Percentiles rank a stretch among this genome's conserved stretches.
Evolutionary conservation across 192 early-diverging fungal species (phyloP).

Genomic region (Coemansia sp.): DNA sequence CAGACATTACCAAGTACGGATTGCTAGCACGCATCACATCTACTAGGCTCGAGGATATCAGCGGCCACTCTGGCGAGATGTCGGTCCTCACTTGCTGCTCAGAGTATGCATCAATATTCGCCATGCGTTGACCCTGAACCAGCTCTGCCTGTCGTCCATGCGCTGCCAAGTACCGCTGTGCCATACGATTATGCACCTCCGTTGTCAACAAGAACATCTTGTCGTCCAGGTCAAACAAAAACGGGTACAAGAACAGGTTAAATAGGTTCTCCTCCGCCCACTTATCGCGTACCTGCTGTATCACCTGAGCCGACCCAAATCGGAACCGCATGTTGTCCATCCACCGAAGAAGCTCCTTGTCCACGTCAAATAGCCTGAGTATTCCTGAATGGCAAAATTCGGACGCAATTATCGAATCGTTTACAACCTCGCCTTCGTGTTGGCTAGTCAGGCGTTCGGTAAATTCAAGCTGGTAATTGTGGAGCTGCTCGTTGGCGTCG

Average conservation of each 20-base stretch:
- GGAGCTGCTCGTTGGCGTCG: slow-evolving; percentile 26
- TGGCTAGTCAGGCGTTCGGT: not conserved
- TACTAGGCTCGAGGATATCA: slow-evolving; percentile 25
- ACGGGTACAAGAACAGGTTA: slow-evolving; percentile 44
- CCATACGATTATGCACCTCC: slow-evolving; percentile 43
- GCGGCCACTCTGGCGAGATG: slow-evolving; percentile 38
- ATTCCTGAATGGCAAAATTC: slow-evolving; percentile 17
- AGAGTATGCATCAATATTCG: slow-evolving; percentile 37
- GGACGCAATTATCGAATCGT: not conserved
- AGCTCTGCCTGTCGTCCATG: slow-evolving; percentile 47
- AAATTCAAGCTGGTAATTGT: slow-evolving; percentile 8
- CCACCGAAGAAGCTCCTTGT: slow-evolving; percentile 33
- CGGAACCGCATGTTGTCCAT: slow-evolving; percentile 25
- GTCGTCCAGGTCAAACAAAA: slow-evolving; percentile 25
- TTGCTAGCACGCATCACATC: slow-evolving; percentile 21
- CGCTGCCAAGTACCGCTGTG: slow-evolving; percentile 32
- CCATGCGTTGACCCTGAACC: slow-evolving; percentile 40
- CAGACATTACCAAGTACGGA: slow-evolving; percentile 82
- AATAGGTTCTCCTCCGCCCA: slow-evolving; percentile 30
- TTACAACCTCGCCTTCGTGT: not conserved
- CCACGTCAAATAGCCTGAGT: slow-evolving; percentile 33
- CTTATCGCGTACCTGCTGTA: not conserved
- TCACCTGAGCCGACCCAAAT: not conserved
- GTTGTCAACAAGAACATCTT: slow-evolving; percentile 22
- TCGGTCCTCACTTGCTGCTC: slow-evolving; percentile 33